These are phyloP conservation scores for Fusarium illudens DNA, from an alignment of 2,329 filamentous ascomycete genomes.

Conservation along the genomic window DNA sequence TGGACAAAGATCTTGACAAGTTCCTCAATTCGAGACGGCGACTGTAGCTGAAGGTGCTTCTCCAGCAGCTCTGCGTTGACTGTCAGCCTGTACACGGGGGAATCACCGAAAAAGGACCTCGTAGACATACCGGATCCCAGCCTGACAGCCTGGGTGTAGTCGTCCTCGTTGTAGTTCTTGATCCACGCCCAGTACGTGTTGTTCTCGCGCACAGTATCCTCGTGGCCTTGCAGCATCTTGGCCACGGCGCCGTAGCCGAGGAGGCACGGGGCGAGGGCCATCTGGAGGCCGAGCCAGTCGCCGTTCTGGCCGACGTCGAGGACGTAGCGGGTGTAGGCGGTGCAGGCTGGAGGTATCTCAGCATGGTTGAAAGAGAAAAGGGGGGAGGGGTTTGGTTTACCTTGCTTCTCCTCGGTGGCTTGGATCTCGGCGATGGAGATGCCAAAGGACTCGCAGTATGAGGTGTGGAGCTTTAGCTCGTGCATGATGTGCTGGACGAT, in stretches of 20 bases:
- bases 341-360: constrained; percentile 64
- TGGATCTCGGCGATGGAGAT: constrained; percentile 78
- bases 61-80: constrained; percentile 73
- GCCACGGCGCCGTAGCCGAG: constrained; percentile 90
- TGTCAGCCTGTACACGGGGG: background rate
- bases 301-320: constrained; percentile 88
- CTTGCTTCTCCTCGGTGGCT: constrained; percentile 76
- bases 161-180: constrained; percentile 83
- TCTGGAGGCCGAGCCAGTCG: constrained; percentile 86
- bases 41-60: constrained; percentile 75
- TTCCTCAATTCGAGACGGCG: constrained; percentile 79
- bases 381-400: constrained; percentile 50
- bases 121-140: constrained; percentile 69
- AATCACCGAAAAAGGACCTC: constrained; percentile 37
- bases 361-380: background rate
- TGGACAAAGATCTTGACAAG: constrained; percentile 85
- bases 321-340: constrained; percentile 84
- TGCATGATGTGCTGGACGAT: constrained; percentile 80
- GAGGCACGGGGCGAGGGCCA: constrained; percentile 85
- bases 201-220: constrained; percentile 66
- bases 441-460: constrained; percentile 84
- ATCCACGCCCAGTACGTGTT: constrained; percentile 93
- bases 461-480: constrained; percentile 83
- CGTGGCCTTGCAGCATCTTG: constrained; percentile 70
- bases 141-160: constrained; percentile 77